These are phyloP conservation scores for Phaffia rhodozyma DNA, from an alignment of 1,284 basidiomycete species.

Conservation along the genomic window DNA sequence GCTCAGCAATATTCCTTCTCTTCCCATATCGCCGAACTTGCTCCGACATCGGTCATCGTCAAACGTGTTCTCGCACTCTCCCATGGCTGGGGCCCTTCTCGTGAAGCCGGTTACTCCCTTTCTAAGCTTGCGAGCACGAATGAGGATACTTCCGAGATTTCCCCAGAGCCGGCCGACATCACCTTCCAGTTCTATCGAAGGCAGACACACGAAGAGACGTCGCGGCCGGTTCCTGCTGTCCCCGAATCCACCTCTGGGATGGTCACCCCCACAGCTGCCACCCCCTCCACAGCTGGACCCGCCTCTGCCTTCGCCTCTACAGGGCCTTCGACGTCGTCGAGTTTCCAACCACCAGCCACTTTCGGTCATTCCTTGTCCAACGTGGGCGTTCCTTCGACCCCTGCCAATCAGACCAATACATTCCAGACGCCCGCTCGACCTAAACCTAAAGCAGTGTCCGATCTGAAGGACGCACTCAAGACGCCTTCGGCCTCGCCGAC, in stretches of 20 bases:
- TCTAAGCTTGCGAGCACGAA: constrained; percentile 30
- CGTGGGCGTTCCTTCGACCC: constrained; percentile 14
- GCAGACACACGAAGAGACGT: neutral
- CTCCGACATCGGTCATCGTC: constrained; percentile 33
- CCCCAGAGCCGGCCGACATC: constrained; percentile 30
- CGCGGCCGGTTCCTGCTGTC: neutral
- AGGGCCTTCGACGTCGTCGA: neutral
- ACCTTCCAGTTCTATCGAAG: constrained; percentile 38
- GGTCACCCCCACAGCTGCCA: neutral
- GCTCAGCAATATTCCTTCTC: constrained; percentile 83
- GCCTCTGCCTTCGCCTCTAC: neutral
- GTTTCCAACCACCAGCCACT: constrained; percentile 1
- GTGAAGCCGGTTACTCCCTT: constrained; percentile 35
- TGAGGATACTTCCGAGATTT: constrained; percentile 25
- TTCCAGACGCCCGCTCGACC: constrained; percentile 17
- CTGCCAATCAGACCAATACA: constrained; percentile 15
- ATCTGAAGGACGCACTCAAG: constrained; percentile 14
- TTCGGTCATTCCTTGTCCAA: neutral
- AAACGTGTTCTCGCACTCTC: constrained; percentile 33
- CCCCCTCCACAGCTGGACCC: neutral
- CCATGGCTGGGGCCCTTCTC: constrained; percentile 25
- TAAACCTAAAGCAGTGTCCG: constrained; percentile 8
- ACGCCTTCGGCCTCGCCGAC: constrained; percentile 4
- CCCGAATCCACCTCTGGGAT: neutral
- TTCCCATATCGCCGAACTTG: constrained; percentile 58